Evolutionary conservation across 805 yeast genomes (phyloP).

Genomic region (Kuraishia ogatae): DNA sequence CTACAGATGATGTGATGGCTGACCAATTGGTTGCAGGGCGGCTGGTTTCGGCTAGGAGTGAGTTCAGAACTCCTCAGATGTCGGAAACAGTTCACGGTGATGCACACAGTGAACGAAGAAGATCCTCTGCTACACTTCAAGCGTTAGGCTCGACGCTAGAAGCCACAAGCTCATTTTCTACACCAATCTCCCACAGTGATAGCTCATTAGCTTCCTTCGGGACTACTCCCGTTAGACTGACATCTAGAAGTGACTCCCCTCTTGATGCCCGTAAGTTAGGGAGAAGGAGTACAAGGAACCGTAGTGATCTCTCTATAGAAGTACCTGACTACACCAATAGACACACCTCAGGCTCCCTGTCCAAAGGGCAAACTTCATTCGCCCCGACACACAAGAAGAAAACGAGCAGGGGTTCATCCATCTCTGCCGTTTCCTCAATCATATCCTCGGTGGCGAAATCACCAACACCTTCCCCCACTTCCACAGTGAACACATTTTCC

Average conservation of each 20-base stretch:
- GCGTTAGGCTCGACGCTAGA: not conserved
- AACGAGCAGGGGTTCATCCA: slow-evolving; percentile 24
- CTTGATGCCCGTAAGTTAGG: slow-evolving; percentile 1
- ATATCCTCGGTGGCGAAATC: slow-evolving; percentile 18
- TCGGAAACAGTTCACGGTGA: not conserved
- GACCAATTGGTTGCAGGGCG: slow-evolving; percentile 12
- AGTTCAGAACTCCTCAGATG: not conserved
- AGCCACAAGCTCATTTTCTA: not conserved
- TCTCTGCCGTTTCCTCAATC: slow-evolving; percentile 23
- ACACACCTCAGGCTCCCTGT: not conserved
- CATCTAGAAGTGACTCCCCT: not conserved
- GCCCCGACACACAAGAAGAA: slow-evolving; percentile 14
- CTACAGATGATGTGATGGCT: slow-evolving; percentile 10
- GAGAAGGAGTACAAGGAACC: not conserved
- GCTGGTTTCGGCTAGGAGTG: slow-evolving; percentile 1
- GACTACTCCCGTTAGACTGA: not conserved
- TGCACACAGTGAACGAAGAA: not conserved
- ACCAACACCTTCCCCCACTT: not conserved
- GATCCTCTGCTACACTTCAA: not conserved
- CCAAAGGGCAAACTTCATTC: not conserved
- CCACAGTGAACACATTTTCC: slow-evolving; percentile 1
- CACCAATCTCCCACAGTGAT: not conserved
- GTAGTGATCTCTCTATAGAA: not conserved
- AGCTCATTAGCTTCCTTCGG: slow-evolving; percentile 1
- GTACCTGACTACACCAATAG: not conserved